These are phyloP conservation scores for Sporisorium iseilematis-ciliati DNA, from an alignment of 1,284 basidiomycete genomes.

Conservation along the genomic window DNA sequence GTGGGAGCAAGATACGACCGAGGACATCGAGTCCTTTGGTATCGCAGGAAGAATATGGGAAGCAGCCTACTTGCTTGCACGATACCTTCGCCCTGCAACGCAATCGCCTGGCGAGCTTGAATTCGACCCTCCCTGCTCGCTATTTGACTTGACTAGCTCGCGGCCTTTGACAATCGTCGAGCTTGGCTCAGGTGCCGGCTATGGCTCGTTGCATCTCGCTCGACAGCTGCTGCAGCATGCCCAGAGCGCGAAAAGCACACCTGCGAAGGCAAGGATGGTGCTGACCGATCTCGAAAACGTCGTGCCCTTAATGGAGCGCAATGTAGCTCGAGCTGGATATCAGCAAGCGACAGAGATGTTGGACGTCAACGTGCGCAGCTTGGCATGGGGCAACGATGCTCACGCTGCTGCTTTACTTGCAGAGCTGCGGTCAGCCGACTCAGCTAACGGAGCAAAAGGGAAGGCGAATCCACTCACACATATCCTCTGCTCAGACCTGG, in stretches of 20 bases:
- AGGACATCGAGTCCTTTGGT: conserved; percentile 64
- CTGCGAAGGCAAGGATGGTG: conserved; percentile 28
- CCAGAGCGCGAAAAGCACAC: not conserved
- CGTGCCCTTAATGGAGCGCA: conserved; percentile 61
- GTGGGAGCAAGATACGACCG: conserved; percentile 56
- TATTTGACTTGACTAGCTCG: conserved; percentile 23
- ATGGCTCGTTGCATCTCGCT: conserved; percentile 63
- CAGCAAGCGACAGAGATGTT: conserved; percentile 13
- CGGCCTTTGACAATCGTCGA: conserved; percentile 49
- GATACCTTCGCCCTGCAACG: conserved; percentile 49
- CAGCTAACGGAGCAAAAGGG: not conserved
- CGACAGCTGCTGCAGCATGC: conserved; percentile 36
- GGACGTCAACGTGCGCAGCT: conserved; percentile 37
- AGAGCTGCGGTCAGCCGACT: conserved; percentile 6
- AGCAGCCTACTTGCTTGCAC: conserved; percentile 59
- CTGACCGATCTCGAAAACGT: conserved; percentile 67
- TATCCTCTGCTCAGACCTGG: conserved; percentile 66
- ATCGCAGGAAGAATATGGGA: conserved; percentile 69
- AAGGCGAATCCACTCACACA: conserved; percentile 46
- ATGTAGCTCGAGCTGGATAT: conserved; percentile 41
- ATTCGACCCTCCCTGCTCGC: conserved; percentile 63
- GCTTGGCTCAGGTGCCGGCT: conserved; percentile 66
- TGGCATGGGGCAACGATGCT: conserved; percentile 61
- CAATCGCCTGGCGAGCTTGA: conserved; percentile 13
- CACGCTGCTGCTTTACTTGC: conserved; percentile 33